A percentile compares a stretch with the other conserved stretches of the same genome.
Conservation (phyloP, 441 rosid genomes). For the Gossypium laxum region DNA sequence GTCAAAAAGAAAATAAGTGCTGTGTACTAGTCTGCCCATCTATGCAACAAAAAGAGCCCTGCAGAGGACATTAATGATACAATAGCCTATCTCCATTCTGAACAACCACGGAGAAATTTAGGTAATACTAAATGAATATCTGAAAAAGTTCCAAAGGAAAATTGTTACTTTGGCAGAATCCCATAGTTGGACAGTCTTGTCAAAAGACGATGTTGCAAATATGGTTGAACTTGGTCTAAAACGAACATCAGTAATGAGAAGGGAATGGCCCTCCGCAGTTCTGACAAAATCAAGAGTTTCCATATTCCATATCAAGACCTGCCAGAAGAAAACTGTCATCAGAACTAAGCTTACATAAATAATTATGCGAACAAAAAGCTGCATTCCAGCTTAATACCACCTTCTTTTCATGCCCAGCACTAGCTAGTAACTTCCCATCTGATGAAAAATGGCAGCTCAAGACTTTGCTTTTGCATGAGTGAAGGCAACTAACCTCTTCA, state of each 20-base stretch:
- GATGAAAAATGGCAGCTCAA: constrained; percentile 40
- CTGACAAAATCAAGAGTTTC: constrained; percentile 19
- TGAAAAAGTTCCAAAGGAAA: not conserved
- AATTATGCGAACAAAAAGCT: not conserved
- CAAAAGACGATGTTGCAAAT: constrained; percentile 40
- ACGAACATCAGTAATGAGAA: constrained; percentile 35
- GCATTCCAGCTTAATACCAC: constrained; percentile 18
- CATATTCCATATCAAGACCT: constrained; percentile 35
- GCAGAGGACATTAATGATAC: not conserved
- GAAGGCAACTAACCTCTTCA: constrained; percentile 27
- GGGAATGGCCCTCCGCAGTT: constrained; percentile 25
- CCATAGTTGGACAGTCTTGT: constrained; percentile 39
- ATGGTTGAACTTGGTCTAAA: constrained; percentile 29
- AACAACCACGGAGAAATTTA: not conserved
- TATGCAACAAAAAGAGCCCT: not conserved
- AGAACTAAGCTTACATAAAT: not conserved
- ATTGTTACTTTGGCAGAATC: constrained; percentile 30
- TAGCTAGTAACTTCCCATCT: constrained; percentile 35
- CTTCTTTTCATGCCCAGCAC: constrained; percentile 39
- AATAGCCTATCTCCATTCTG: not conserved
- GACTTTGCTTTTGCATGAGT: constrained; percentile 29
- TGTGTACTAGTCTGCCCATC: not conserved
- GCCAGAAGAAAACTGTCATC: constrained; percentile 13
- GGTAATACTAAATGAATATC: not conserved
- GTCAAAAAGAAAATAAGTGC: not conserved